These are phyloP conservation scores for Flueggea neowawraea DNA, from an alignment of 441 rosid genomes.

Conservation along the genomic window DNA sequence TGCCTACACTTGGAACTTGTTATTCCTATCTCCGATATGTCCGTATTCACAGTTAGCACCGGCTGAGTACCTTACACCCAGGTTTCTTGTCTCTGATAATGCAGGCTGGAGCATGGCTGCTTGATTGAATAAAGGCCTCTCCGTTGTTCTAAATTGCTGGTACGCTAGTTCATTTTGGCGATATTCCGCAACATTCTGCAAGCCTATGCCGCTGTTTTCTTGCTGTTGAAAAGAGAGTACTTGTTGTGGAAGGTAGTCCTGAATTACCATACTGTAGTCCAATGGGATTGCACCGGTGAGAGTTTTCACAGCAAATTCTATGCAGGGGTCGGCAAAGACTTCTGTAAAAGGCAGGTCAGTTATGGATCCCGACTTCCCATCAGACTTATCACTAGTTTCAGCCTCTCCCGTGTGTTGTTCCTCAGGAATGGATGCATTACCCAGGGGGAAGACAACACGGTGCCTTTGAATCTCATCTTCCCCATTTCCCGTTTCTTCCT, in stretches of 20 bases:
- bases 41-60: constrained; percentile 23
- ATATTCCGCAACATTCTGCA: constrained; percentile 30
- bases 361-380: constrained; percentile 23
- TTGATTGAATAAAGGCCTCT: constrained; percentile 27
- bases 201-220: constrained; percentile 25
- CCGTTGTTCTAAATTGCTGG: constrained; percentile 36
- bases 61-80: constrained; percentile 21
- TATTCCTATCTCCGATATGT: constrained; percentile 16
- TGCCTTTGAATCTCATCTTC: background rate
- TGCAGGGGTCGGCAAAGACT: constrained; percentile 89
- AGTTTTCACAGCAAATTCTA: constrained; percentile 91
- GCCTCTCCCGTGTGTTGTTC: constrained; percentile 19
- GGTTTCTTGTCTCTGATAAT: constrained; percentile 13
- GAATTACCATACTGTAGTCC: constrained; percentile 35
- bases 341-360: constrained; percentile 34
- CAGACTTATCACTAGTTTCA: constrained; percentile 15
- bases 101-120: constrained; percentile 21
- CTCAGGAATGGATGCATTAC: constrained; percentile 1
- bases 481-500: constrained; percentile 11
- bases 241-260: constrained; percentile 31
- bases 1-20: too few relatives aligned
- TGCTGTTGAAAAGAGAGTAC: constrained; percentile 31
- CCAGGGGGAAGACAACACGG: too few relatives aligned
- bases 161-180: constrained; percentile 31
- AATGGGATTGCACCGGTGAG: constrained; percentile 80